Percentiles rank a stretch among this genome's conserved stretches.
phyloP scores from a whole-genome alignment of 331 rosid genomes.

The Cydonia oblonga region DNA sequence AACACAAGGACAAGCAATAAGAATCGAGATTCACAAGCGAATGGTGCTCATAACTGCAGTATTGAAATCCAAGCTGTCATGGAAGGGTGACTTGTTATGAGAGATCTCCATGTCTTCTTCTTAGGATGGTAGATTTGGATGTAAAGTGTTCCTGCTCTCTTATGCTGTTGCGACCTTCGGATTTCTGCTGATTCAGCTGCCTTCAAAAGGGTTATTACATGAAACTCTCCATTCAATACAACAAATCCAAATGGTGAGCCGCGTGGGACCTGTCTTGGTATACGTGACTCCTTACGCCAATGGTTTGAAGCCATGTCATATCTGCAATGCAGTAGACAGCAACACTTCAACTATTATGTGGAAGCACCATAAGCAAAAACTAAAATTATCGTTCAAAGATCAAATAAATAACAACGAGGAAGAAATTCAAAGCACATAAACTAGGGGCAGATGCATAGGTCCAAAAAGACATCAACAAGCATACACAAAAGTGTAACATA shows the following conservation, averaged over 20 bases:
- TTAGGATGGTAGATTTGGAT: conserved; percentile 67
- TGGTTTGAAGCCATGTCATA: conserved; percentile 52
- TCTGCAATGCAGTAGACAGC: conserved; percentile 45
- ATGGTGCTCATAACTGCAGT: conserved; percentile 57
- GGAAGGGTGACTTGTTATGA: conserved; percentile 43
- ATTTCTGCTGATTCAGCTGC: conserved; percentile 19
- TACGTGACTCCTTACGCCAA: conserved; percentile 52
- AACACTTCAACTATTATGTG: no score
- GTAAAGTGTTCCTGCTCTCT: conserved; percentile 10
- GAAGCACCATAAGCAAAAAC: not conserved
- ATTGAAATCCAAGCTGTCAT: conserved; percentile 36
- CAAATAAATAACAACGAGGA: not conserved
- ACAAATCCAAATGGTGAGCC: conserved; percentile 42
- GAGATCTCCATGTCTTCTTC: conserved; percentile 67
- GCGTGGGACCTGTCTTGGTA: conserved; percentile 44
- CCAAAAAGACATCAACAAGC: not conserved
- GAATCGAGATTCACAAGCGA: conserved; percentile 27
- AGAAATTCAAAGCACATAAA: not conserved
- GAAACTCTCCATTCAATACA: conserved; percentile 46
- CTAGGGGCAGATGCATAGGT: not conserved
- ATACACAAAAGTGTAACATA: not conserved
- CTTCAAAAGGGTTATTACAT: conserved; percentile 38
- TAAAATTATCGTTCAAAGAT: not conserved
- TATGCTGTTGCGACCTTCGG: conserved; percentile 30
- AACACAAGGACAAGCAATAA: not conserved